These are phyloP conservation scores for Aschersonia sp. DNA, from an alignment of 2,329 filamentous ascomycete species.

Conservation along the genomic window DNA sequence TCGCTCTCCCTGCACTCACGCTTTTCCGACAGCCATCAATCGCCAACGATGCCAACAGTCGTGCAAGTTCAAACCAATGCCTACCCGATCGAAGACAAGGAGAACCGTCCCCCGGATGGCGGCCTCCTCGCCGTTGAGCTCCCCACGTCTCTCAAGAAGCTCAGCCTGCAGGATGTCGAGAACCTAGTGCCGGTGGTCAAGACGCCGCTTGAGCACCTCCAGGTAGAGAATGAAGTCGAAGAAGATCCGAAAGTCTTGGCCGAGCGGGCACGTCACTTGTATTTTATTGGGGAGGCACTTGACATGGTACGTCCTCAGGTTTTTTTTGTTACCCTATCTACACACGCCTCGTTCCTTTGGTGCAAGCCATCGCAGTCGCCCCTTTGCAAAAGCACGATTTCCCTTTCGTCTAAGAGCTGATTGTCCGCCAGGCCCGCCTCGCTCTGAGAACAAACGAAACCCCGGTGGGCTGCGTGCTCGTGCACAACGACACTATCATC, in stretches of 20 bases:
- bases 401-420: no score
- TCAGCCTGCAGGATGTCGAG: slow-evolving; percentile 7
- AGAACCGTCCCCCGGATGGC: slow-evolving; percentile 12
- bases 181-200: not conserved
- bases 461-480: slow-evolving; percentile 89
- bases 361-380: not conserved
- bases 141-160: slow-evolving; percentile 6
- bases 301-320: slow-evolving; percentile 50
- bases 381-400: not conserved
- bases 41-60: slow-evolving; percentile 4
- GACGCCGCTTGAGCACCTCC: not conserved
- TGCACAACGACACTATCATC: slow-evolving; percentile 65
- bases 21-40: not conserved
- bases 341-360: not conserved
- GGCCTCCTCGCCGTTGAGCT: not conserved
- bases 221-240: not conserved
- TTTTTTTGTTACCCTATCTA: not conserved
- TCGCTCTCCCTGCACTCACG: not conserved
- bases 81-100: slow-evolving; percentile 10
- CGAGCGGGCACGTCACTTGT: slow-evolving; percentile 20
- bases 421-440: slow-evolving; percentile 52
- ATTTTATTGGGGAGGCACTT: slow-evolving; percentile 75
- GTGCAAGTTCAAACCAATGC: slow-evolving; percentile 1
- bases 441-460: slow-evolving; percentile 82
- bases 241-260: slow-evolving; percentile 15